These are phyloP conservation scores for Neoscytalidium dimidiatum DNA, from an alignment of 2,329 filamentous ascomycete genomes.

Conservation along the genomic window DNA sequence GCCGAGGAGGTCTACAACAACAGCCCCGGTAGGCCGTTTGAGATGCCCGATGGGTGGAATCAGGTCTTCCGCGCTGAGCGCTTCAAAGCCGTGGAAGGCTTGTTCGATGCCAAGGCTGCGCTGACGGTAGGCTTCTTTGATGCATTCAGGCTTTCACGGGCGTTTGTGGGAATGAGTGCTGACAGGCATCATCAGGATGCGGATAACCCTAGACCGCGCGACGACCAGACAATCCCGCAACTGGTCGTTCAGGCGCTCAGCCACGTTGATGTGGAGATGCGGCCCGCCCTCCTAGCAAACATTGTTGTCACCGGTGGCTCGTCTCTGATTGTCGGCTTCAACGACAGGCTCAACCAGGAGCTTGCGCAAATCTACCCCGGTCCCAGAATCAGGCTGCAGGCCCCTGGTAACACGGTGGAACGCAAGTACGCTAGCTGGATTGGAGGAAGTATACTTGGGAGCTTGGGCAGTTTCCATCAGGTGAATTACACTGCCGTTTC, in stretches of 20 bases:
- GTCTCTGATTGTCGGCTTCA: conserved; percentile 86
- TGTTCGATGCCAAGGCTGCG: conserved; percentile 85
- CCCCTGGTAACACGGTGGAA: conserved; percentile 83
- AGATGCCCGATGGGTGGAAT: conserved; percentile 97
- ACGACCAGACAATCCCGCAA: conserved; percentile 78
- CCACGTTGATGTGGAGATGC: conserved; percentile 84
- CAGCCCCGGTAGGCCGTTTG: conserved; percentile 82
- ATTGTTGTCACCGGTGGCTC: conserved; percentile 91
- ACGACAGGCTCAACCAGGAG: conserved; percentile 84
- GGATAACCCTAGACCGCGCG: conserved; percentile 58
- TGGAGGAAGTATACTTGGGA: conserved; percentile 92
- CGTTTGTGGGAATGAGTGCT: not conserved
- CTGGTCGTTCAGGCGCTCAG: conserved; percentile 77
- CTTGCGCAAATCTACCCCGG: conserved; percentile 80
- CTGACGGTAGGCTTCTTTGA: conserved; percentile 43
- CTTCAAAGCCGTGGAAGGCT: conserved; percentile 80
- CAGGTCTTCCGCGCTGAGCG: conserved; percentile 90
- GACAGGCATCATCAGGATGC: conserved; percentile 34
- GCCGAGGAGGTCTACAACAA: conserved; percentile 76
- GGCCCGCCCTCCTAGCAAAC: conserved; percentile 80
- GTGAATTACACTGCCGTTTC: conserved; percentile 21
- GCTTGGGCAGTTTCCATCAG: conserved; percentile 95
- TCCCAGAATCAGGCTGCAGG: conserved; percentile 83
- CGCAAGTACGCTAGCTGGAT: conserved; percentile 94
- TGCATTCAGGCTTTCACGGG: conserved; percentile 3